Evolutionary conservation across 345 rosid species (phyloP).

Genomic region (Boechera stricta): DNA sequence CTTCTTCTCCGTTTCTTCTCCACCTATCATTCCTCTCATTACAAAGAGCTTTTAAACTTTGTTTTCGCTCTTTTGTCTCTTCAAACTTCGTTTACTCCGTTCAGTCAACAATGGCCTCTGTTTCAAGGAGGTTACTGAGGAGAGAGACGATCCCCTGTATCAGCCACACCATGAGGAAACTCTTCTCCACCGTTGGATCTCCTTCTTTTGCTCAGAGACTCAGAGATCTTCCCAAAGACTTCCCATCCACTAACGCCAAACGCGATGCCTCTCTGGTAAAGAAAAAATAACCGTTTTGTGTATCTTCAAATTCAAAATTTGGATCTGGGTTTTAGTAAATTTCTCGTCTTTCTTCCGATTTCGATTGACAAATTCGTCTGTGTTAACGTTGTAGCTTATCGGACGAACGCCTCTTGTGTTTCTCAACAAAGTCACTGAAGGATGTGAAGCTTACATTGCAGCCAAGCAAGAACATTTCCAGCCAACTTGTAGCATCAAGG

Average conservation of each 20-base stretch:
- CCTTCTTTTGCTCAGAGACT: conserved; percentile 67
- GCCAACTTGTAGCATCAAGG: conserved; percentile 92
- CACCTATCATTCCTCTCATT: conserved; percentile 25
- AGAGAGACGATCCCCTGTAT: conserved; percentile 47
- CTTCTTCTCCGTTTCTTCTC: conserved; percentile 14
- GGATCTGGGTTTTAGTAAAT: conserved; percentile 17
- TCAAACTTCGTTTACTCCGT: conserved; percentile 15
- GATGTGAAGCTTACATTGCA: conserved; percentile 87
- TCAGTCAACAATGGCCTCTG: conserved; percentile 55
- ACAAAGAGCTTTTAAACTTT: neutral
- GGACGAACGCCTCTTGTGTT: conserved; percentile 86
- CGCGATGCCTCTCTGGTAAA: conserved; percentile 67
- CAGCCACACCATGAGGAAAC: conserved; percentile 39
- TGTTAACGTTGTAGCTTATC: conserved; percentile 54
- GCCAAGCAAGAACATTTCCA: conserved; percentile 95
- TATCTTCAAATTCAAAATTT: neutral
- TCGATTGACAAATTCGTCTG: conserved; percentile 19
- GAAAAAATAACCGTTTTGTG: neutral
- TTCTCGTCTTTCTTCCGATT: neutral
- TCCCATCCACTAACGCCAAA: conserved; percentile 70
- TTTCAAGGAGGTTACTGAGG: conserved; percentile 49
- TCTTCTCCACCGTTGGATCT: conserved; percentile 54
- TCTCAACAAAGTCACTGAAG: conserved; percentile 87
- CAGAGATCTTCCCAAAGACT: conserved; percentile 73
- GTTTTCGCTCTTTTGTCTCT: conserved; percentile 15